Conservation (phyloP, 345 rosid genomes). For the Eucalyptus caleyi region DNA sequence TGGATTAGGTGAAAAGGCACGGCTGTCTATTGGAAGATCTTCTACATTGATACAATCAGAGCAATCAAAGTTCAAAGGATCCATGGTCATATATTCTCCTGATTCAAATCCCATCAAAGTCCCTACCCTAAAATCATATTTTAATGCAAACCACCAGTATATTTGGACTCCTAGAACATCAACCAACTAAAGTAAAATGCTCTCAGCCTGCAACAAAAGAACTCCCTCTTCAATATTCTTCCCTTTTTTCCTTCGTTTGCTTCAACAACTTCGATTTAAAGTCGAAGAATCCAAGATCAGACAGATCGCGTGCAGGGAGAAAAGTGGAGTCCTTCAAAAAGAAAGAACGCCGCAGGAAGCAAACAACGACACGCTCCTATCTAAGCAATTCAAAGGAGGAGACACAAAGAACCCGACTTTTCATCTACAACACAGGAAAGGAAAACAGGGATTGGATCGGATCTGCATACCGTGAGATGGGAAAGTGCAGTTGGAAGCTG, state of each 20-base stretch:
- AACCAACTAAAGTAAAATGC: not conserved
- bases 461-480: too few relatives aligned
- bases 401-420: too few relatives aligned
- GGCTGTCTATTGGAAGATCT: not conserved
- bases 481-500: too few relatives aligned
- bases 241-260: not conserved
- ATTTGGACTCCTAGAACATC: not conserved
- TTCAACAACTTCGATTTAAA: not conserved
- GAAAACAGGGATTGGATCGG: too few relatives aligned
- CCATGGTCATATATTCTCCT: not conserved
- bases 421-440: too few relatives aligned
- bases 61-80: not conserved
- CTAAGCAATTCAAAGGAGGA: too few relatives aligned
- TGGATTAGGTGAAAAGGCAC: not conserved
- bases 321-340: not conserved
- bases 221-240: not conserved
- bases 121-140: not conserved
- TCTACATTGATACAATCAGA: not conserved
- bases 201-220: not conserved
- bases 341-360: not conserved
- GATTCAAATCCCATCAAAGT: not conserved
- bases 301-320: not conserved
- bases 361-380: too few relatives aligned
- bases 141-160: not conserved
- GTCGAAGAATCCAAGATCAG: not conserved